Conservation (phyloP, 305 asterid genomes). For the Solanum hybrid region DNA sequence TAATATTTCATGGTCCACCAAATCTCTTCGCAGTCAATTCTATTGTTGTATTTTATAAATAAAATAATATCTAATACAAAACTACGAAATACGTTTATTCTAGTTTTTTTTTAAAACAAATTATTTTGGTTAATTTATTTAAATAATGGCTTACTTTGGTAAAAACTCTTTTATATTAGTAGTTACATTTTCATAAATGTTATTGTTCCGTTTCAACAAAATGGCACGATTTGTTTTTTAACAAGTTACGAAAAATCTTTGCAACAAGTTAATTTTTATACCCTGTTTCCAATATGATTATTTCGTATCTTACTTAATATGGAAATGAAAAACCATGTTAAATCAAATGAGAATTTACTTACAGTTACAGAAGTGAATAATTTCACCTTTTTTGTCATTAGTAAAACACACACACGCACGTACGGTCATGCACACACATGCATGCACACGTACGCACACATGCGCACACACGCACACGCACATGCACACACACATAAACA, state of each 20-base stretch:
- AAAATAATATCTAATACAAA: not conserved
- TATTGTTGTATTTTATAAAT: not conserved
- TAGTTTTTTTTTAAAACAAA: not conserved
- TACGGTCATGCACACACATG: no score
- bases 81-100: not conserved
- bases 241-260: not conserved
- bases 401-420: not conserved
- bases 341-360: not conserved
- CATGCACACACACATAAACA: not conserved
- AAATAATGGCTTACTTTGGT: not conserved
- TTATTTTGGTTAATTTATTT: not conserved
- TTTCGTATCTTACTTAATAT: not conserved
- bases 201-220: not conserved
- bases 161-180: not conserved
- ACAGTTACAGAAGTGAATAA: not conserved
- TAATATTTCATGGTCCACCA: not conserved
- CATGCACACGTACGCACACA: no score
- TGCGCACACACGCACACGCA: no score
- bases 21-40: not conserved
- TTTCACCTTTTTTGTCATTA: not conserved
- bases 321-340: not conserved
- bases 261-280: not conserved
- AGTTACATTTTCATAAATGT: not conserved
- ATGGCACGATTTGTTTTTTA: not conserved
- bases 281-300: not conserved